Base-by-base conservation (phyloP, 306 rosid genomes). In the Prunus padus region DNA sequence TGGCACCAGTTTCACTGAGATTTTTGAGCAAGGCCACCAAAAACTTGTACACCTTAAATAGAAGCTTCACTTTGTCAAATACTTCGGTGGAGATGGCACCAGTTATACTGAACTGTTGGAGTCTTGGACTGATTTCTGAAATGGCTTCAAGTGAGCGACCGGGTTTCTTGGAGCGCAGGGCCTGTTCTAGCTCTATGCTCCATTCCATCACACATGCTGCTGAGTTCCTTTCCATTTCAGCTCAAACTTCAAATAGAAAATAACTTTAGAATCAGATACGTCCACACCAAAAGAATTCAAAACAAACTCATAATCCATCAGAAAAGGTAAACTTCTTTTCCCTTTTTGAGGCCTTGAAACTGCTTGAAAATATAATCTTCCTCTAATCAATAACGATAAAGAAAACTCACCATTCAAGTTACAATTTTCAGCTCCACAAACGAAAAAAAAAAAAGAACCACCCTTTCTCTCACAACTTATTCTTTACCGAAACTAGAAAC, bases 181-280 rank as follows among this genome's bases (percentile, higher is more conserved):
- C 88, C 85, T 85, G 88, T 77, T 94, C 98, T 8, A 92, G 92
- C 76, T 90, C 91, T 74, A 90, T 86, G 85, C 96, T 94, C 95
- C 97, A 94, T 81, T 88, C 87, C 93, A 91, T 87, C 40, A 91
- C 89, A 44, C 73, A 65, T 73, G 93, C 96, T 54, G 90, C 84
- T 15, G 90, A 75, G 47, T 67, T 87, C 64, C 75, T 84, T 62
- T 90, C 93, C 91, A 91, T 84, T 28, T 26, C 45, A 40, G 67
- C 55, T 57, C 11, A 20, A 55, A n/a, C 18, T 51, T 30, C 63
- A 10, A 51, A 30, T 15, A 19, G 10, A 51, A 52, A 15, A 11
- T 3, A 52, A 52, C 50, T 19, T 45, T 30, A 49, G 10, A 49
- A 50, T 69, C 45, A 28, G 11, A 25, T 10, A 49, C 5, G 19